Evolutionary conservation across 2,329 filamentous ascomycete genomes (phyloP).

Genomic region (Fusarium duplospermum): DNA sequence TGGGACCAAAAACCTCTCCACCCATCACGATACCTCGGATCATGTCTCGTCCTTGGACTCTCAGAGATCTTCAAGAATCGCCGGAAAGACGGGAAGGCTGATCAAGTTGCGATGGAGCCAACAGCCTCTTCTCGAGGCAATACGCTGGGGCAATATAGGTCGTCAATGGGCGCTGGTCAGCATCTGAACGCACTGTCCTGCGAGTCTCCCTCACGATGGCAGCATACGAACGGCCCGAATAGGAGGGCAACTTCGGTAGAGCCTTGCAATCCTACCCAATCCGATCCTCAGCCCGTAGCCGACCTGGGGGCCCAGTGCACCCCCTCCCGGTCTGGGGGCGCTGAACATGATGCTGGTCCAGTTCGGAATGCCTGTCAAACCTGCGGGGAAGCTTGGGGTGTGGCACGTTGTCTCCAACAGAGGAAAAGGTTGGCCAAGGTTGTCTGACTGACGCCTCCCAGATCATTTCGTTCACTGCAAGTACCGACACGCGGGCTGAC

Average conservation of each 20-base stretch:
- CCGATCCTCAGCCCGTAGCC: slow-evolving; percentile 24
- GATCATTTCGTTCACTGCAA: slow-evolving; percentile 23
- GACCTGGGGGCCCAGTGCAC: slow-evolving; percentile 28
- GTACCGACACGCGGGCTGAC: slow-evolving; percentile 4
- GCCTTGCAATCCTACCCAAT: slow-evolving; percentile 26
- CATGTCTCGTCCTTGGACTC: neutral
- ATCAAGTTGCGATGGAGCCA: neutral
- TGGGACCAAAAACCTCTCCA: slow-evolving; percentile 2
- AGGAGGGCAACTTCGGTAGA: slow-evolving; percentile 31
- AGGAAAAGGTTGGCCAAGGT: slow-evolving; percentile 22
- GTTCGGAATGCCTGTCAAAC: slow-evolving; percentile 30
- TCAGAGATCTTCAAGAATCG: neutral
- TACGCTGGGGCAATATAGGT: neutral
- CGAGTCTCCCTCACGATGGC: slow-evolving; percentile 17
- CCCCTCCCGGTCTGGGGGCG: slow-evolving; percentile 30
- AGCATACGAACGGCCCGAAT: slow-evolving; percentile 44
- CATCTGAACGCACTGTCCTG: slow-evolving; percentile 3
- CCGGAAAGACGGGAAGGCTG: neutral
- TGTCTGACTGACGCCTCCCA: slow-evolving; percentile 32
- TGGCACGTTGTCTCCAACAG: slow-evolving; percentile 36
- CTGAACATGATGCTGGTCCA: slow-evolving; percentile 3
- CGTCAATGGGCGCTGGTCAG: neutral
- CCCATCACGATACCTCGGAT: slow-evolving; percentile 1
- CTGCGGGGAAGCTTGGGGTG: slow-evolving; percentile 43
- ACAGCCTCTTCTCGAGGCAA: neutral